A percentile compares a stretch with the other conserved stretches of the same genome.
Evolutionary conservation across 371 early-diverging fungal species (phyloP).

Genomic region (Amoeboaphelidium protococcarum): DNA sequence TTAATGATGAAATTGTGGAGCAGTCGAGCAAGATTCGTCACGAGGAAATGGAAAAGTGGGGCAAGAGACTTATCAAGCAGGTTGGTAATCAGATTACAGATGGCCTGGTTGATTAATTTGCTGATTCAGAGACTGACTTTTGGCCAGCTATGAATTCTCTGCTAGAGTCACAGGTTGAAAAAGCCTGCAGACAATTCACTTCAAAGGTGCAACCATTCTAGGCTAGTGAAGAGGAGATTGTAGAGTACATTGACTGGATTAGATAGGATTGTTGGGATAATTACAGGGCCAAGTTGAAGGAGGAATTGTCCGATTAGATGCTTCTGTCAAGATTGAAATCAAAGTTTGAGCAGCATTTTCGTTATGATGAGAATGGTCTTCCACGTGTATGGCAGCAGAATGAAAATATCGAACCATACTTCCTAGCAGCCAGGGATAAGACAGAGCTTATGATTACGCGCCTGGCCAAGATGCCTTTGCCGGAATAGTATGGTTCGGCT

Average conservation of each 20-base stretch:
- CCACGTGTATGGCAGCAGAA: slow-evolving; percentile 81
- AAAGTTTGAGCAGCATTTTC: slow-evolving; percentile 63
- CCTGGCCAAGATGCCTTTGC: slow-evolving; percentile 25
- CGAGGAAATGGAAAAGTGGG: slow-evolving; percentile 14
- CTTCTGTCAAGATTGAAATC: neutral
- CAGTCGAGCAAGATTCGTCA: neutral
- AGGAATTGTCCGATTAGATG: neutral
- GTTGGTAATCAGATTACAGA: slow-evolving; percentile 2
- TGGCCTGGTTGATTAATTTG: slow-evolving; percentile 46
- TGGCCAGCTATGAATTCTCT: slow-evolving; percentile 24
- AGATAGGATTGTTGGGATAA: neutral
- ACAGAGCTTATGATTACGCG: slow-evolving; percentile 14
- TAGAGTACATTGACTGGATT: neutral
- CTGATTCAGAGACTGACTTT: slow-evolving; percentile 43
- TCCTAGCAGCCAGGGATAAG: slow-evolving; percentile 36
- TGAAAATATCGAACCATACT: slow-evolving; percentile 73
- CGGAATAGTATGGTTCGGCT: neutral
- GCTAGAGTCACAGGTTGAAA: neutral
- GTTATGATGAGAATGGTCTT: slow-evolving; percentile 69
- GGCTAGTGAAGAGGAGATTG: neutral
- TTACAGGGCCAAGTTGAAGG: neutral
- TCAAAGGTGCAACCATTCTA: neutral
- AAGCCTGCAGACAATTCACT: neutral
- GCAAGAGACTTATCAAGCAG: neutral
- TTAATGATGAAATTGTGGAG: neutral